phyloP scores from a whole-genome alignment of 495 filamentous ascomycete genomes.

The Aspergillus egyptiacus region DNA sequence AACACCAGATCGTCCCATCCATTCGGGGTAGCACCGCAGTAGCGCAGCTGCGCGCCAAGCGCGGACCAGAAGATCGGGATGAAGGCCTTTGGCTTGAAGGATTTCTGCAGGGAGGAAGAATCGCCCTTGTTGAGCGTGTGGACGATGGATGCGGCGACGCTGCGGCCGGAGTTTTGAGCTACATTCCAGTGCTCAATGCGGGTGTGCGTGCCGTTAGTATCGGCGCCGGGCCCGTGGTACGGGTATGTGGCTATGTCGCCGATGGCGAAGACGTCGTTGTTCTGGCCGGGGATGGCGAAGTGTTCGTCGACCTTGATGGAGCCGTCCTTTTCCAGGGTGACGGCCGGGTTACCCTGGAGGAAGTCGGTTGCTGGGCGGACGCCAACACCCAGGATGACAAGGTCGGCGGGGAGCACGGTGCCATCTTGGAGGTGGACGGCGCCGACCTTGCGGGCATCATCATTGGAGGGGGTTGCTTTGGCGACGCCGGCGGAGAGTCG shows the following conservation, averaged over 20 bases:
- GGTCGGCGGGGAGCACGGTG: conserved; percentile 73
- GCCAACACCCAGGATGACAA: conserved; percentile 87
- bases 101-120: conserved; percentile 24
- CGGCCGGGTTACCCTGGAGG: conserved; percentile 61
- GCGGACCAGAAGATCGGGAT: conserved; percentile 97
- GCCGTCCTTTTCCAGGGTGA: conserved; percentile 71
- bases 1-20: conserved; percentile 83
- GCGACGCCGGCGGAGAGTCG: conserved; percentile 72
- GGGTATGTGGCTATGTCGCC: conserved; percentile 96
- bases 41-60: conserved; percentile 78
- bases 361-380: conserved; percentile 82
- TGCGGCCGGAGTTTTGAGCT: conserved; percentile 83
- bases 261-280: conserved; percentile 78
- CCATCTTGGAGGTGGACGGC: conserved; percentile 82
- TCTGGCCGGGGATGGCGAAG: conserved; percentile 65
- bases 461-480: conserved; percentile 64
- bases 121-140: conserved; percentile 30
- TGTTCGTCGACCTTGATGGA: conserved; percentile 70
- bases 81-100: conserved; percentile 64
- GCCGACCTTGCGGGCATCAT: conserved; percentile 64
- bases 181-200: conserved; percentile 98
- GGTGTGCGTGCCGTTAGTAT: conserved; percentile 44
- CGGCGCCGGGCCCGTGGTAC: conserved; percentile 81
- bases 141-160: conserved; percentile 67
- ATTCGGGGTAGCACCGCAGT: conserved; percentile 75